A percentile compares a stretch with the other conserved stretches of the same genome.
These are phyloP conservation scores for Prunus padus DNA, from an alignment of 306 rosid species.

Conservation along the genomic window DNA sequence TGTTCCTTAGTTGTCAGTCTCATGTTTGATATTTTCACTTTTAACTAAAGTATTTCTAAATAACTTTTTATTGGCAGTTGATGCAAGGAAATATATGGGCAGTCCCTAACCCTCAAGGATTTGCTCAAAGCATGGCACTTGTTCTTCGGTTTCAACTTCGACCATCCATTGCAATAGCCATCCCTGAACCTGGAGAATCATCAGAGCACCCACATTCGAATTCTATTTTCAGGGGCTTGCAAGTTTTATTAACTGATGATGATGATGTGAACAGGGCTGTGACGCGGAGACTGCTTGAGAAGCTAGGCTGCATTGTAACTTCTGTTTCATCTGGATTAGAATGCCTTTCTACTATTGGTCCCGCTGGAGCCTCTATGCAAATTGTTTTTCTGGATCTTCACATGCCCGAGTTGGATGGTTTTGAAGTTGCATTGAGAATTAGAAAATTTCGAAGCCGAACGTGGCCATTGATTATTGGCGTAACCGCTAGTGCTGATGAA, in stretches of 20 bases:
- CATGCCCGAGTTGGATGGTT: conserved; percentile 82
- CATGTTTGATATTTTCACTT: neutral
- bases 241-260: conserved; percentile 70
- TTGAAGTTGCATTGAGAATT: conserved; percentile 72
- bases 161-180: conserved; percentile 65
- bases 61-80: conserved; percentile 52
- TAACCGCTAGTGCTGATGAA: conserved; percentile 70
- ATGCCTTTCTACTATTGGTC: conserved; percentile 68
- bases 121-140: conserved; percentile 84
- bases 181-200: conserved; percentile 76
- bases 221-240: conserved; percentile 69
- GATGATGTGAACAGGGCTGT: conserved; percentile 95
- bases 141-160: conserved; percentile 80
- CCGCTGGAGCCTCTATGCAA: conserved; percentile 61
- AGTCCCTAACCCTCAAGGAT: conserved; percentile 68
- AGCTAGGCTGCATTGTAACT: conserved; percentile 80
- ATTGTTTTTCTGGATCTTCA: conserved; percentile 81
- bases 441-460: conserved; percentile 74
- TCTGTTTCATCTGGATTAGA: conserved; percentile 81
- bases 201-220: conserved; percentile 62
- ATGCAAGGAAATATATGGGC: conserved; percentile 97
- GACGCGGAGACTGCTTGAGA: conserved; percentile 77
- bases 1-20: neutral
- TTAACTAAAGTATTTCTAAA: neutral
- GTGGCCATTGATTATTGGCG: conserved; percentile 77